phyloP scores from a whole-genome alignment of 2,329 filamentous ascomycete genomes.

The Didymella exigua region DNA sequence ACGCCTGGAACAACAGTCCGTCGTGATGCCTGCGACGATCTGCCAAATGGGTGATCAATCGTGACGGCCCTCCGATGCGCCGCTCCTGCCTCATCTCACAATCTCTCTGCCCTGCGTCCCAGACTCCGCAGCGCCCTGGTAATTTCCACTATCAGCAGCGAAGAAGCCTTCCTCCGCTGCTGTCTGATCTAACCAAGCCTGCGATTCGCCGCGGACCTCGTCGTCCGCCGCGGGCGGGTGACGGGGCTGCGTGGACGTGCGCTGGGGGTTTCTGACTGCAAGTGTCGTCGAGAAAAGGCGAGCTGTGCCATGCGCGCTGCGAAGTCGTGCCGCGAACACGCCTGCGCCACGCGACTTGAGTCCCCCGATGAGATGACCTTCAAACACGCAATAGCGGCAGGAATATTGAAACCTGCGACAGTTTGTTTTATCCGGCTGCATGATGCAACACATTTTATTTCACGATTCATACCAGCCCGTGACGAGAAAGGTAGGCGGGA shows the following conservation, averaged over 20 bases:
- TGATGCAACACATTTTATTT: conserved; percentile 11
- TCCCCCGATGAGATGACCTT: not conserved
- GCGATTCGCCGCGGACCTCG: conserved; percentile 1
- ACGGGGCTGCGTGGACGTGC: not conserved
- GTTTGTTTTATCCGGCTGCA: conserved; percentile 6
- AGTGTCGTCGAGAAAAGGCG: conserved; percentile 3
- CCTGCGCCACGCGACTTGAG: conserved; percentile 15
- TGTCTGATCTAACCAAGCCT: not conserved
- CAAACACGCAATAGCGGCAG: conserved; percentile 15
- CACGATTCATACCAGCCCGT: not conserved
- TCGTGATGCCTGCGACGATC: conserved; percentile 16
- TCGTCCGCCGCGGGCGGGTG: conserved; percentile 13
- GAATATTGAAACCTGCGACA: conserved; percentile 13
- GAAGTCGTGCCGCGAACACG: conserved; percentile 8
- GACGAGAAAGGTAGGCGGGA: not conserved
- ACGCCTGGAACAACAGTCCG: conserved; percentile 14
- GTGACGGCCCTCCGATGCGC: conserved; percentile 14
- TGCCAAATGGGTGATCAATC: conserved; percentile 6
- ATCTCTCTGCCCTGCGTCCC: conserved; percentile 7
- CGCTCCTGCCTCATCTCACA: conserved; percentile 6
- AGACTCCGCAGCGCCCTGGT: conserved; percentile 10
- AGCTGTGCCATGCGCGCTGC: conserved; percentile 2
- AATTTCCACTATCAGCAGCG: conserved; percentile 16
- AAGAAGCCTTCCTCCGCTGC: conserved; percentile 3
- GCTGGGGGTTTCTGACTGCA: not conserved